Evolutionary conservation across 331 rosid species (phyloP).

Genomic region (Malus hybrid): DNA sequence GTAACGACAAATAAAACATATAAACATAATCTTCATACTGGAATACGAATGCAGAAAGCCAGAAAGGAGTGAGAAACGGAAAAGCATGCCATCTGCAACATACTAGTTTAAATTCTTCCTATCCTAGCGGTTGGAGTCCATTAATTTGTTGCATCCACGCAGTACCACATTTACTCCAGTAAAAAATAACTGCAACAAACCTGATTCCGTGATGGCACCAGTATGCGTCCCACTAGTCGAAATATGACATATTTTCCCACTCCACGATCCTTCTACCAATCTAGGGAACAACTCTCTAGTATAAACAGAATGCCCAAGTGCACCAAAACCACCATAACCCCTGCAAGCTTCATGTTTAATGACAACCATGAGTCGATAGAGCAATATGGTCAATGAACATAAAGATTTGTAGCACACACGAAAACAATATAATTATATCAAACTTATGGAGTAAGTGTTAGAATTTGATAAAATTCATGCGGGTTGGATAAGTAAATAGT

Average conservation of each 20-base stretch:
- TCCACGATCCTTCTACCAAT: slow-evolving; percentile 83
- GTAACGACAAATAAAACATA: background rate
- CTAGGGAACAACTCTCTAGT: slow-evolving; percentile 71
- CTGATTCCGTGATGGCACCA: slow-evolving; percentile 74
- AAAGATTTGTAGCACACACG: background rate
- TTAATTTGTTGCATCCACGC: background rate
- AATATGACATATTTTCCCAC: slow-evolving; percentile 51
- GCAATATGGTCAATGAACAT: background rate
- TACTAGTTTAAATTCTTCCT: background rate
- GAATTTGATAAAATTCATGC: no score
- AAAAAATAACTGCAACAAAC: slow-evolving; percentile 17
- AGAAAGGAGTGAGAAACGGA: background rate
- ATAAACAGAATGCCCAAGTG: slow-evolving; percentile 90
- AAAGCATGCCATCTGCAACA: background rate
- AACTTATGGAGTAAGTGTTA: background rate
- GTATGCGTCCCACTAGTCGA: slow-evolving; percentile 94
- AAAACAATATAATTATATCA: background rate
- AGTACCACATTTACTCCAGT: background rate
- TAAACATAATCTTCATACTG: background rate
- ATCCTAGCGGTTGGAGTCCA: background rate
- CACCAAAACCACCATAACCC: slow-evolving; percentile 99
- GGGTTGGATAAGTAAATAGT: no score
- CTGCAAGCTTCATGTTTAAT: slow-evolving; percentile 65
- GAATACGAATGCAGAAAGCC: background rate
- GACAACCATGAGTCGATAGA: slow-evolving; percentile 11